Percentiles rank a stretch among this genome's conserved stretches.
Evolutionary conservation across 768 basidiomycete species (phyloP).

Genomic region (Tricholoma furcatifolium): DNA sequence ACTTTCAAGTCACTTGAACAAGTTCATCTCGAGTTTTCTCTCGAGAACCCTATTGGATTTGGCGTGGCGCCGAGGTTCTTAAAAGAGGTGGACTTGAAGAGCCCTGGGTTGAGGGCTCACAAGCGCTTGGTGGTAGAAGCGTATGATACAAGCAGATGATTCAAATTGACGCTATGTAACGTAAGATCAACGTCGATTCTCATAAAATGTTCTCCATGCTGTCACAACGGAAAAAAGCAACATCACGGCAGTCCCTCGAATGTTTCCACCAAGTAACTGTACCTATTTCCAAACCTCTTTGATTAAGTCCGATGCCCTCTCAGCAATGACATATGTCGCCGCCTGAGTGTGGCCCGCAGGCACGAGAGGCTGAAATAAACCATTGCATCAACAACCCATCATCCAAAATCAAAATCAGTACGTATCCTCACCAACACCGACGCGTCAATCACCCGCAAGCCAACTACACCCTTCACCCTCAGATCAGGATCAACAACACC

Average conservation of each 20-base stretch:
- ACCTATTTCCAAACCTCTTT: background rate
- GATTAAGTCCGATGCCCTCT: constrained; percentile 4
- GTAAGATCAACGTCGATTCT: background rate
- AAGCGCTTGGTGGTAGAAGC: constrained; percentile 22
- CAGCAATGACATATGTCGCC: constrained; percentile 1
- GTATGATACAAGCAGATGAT: constrained; percentile 26
- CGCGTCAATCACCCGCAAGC: constrained; percentile 36
- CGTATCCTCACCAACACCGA: constrained; percentile 20
- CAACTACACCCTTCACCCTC: constrained; percentile 30
- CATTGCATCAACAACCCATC: background rate
- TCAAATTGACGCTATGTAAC: too few relatives aligned
- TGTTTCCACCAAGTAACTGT: background rate
- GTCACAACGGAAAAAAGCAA: too few relatives aligned
- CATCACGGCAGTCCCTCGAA: background rate
- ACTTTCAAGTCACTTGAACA: constrained; percentile 20
- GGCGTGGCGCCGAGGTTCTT: constrained; percentile 29
- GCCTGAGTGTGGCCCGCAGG: constrained; percentile 7
- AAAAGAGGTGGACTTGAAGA: constrained; percentile 25
- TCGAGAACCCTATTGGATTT: constrained; percentile 29
- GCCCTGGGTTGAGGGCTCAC: constrained; percentile 22
- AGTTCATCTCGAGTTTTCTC: constrained; percentile 26
- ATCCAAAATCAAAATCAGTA: background rate
- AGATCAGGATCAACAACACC: constrained; percentile 24
- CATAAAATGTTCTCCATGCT: too few relatives aligned
- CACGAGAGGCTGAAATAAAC: background rate